Evolutionary conservation across 129 eudicot genomes (phyloP), one percentile per base, ranked within the genome.

Genomic region (Escallonia rubra): DNA sequence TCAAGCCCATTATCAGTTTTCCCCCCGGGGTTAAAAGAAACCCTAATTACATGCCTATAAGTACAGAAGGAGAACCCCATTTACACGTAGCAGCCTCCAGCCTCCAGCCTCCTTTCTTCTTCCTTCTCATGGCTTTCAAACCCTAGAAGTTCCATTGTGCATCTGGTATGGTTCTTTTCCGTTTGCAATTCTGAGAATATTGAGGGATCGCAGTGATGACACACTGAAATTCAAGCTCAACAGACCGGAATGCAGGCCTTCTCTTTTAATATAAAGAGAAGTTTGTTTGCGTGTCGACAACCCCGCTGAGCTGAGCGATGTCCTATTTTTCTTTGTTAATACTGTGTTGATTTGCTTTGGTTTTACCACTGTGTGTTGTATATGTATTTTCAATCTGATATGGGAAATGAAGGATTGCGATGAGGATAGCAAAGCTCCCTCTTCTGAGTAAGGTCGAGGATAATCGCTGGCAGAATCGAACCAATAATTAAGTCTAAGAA

Each of bases 231-330:
- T 83, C 88, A 83, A 83, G 88, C 88, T 83, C 88, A 83, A 79
- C 85, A 83, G 88, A 83, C 88, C 88, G 88, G 81, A 83, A 67
- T 79, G 88, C 84, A 76, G 85, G 61, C 34, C 1, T 23, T 38
- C 41, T 80, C 56, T 69, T 64, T 72, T 80, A 56, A n/a, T 51
- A 1, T 40, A 5, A n/a, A n/a, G 79, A 65, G 74, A 59, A 12
- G 10, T 3, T 5, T 58, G 10, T 75, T 74, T 78, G 90, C 90
- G 79, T 85, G 90, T 85, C 90, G 90, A 85, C n/a, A 66, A 74
- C 52, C 90, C 90, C 90, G 90, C 90, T 85, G 86, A 85, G 75
- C 90, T 78, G 90, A 85, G 90, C 81, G 79, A 71, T 84, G 72
- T 40, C 49, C 14, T 43, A 8, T 45, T n/a, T 46, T 14, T 55